Conservation (phyloP, 805 yeast species). For the Kurtzmaniella cleridarum region DNA sequence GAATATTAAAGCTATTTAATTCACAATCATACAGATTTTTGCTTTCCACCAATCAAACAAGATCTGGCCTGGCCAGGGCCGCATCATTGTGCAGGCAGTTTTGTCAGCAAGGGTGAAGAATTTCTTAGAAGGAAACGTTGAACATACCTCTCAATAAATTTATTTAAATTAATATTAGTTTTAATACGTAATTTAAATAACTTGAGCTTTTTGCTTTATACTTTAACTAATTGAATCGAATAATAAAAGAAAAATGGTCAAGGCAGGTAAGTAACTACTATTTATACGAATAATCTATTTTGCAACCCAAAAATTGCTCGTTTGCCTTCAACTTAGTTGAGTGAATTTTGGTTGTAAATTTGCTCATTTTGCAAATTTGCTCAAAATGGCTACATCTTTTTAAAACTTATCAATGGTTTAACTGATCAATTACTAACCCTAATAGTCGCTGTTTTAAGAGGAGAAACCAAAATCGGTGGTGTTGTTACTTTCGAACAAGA, state of each 20-base stretch:
- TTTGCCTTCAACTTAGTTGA: neutral
- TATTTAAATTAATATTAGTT: neutral
- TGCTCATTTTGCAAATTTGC: too few relatives aligned
- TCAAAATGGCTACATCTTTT: neutral
- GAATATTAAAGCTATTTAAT: too few relatives aligned
- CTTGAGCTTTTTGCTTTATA: slow-evolving; percentile 1
- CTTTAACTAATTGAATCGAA: slow-evolving; percentile 1
- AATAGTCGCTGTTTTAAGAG: slow-evolving; percentile 90
- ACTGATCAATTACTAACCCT: neutral
- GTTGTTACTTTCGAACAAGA: slow-evolving; percentile 81
- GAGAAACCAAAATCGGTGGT: slow-evolving; percentile 88
- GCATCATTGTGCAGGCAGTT: too few relatives aligned
- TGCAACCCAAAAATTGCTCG: slow-evolving; percentile 2
- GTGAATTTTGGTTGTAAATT: neutral
- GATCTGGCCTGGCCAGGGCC: too few relatives aligned
- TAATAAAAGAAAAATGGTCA: slow-evolving; percentile 43
- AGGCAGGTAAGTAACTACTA: slow-evolving; percentile 49
- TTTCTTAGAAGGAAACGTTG: too few relatives aligned
- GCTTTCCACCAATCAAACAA: too few relatives aligned
- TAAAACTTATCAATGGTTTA: neutral
- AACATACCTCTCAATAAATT: too few relatives aligned
- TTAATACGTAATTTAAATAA: neutral
- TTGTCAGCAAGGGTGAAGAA: too few relatives aligned
- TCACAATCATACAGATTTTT: too few relatives aligned
- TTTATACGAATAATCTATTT: neutral